Conservation (phyloP, 805 yeast genomes). For the Yarrowia phangngaensis region DNA sequence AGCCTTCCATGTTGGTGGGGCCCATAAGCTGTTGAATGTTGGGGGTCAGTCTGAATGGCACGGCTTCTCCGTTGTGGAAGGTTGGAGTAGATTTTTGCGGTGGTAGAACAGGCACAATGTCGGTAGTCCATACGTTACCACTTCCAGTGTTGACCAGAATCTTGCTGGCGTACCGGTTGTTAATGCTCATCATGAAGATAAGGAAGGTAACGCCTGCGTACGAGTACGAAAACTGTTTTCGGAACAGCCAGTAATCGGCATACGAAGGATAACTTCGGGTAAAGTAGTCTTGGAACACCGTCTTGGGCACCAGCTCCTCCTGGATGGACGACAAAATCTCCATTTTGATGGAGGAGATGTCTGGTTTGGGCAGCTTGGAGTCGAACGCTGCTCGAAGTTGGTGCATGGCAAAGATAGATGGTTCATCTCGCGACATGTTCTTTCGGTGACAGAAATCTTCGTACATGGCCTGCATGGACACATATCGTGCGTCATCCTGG, state of each 20-base stretch:
- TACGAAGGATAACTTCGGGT: conserved; percentile 63
- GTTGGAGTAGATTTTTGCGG: conserved; percentile 64
- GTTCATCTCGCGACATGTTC: conserved; percentile 79
- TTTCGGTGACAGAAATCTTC: conserved; percentile 77
- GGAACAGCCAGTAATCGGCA: conserved; percentile 95
- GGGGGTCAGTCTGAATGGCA: conserved; percentile 95
- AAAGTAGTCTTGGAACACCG: conserved; percentile 77
- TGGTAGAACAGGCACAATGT: conserved; percentile 71
- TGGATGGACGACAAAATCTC: conserved; percentile 91
- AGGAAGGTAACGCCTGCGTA: conserved; percentile 90
- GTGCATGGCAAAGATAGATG: conserved; percentile 78
- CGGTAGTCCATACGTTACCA: conserved; percentile 90
- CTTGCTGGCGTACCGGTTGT: conserved; percentile 90
- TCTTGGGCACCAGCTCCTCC: conserved; percentile 77
- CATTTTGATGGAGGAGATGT: conserved; percentile 77
- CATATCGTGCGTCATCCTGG: conserved; percentile 72
- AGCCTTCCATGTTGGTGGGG: conserved; percentile 88
- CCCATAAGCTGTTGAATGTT: conserved; percentile 92
- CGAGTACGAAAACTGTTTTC: conserved; percentile 90
- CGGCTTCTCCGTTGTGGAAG: conserved; percentile 86
- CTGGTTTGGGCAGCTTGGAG: conserved; percentile 90
- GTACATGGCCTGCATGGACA: conserved; percentile 76
- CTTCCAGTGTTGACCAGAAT: conserved; percentile 74
- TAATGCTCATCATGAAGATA: conserved; percentile 92
- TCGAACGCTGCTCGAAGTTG: conserved; percentile 90